Conservation (phyloP, 768 basidiomycete species). For the Phaffia tasmanica region DNA sequence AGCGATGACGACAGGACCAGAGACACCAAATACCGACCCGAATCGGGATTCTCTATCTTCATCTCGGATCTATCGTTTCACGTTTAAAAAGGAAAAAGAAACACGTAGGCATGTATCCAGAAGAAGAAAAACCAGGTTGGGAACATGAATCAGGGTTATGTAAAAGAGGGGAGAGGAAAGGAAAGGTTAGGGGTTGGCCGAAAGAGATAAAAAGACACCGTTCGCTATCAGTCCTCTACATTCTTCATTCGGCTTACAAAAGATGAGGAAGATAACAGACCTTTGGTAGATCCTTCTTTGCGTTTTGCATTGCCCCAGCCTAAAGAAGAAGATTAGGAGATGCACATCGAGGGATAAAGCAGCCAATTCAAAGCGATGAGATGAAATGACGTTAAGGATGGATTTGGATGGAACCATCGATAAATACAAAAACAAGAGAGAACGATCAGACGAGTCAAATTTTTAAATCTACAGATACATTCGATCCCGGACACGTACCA, state of each 20-base stretch:
- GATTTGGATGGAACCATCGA: background rate
- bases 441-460: background rate
- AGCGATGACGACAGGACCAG: slow-evolving; percentile 95
- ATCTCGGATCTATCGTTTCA: slow-evolving; percentile 52
- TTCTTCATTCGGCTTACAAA: background rate
- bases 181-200: background rate
- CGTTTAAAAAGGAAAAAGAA: slow-evolving; percentile 2
- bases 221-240: background rate
- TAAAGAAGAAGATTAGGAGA: slow-evolving; percentile 34
- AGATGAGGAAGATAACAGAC: slow-evolving; percentile 27
- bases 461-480: background rate
- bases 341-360: background rate
- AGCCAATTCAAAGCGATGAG: slow-evolving; percentile 2
- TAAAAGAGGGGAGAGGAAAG: background rate
- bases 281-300: slow-evolving; percentile 72
- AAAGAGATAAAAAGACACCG: background rate
- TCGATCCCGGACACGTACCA: too few relatives aligned
- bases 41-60: slow-evolving; percentile 67
- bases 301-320: slow-evolving; percentile 89
- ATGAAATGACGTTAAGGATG: background rate
- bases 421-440: background rate
- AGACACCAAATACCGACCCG: slow-evolving; percentile 56
- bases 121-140: background rate
- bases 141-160: background rate
- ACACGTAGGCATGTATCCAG: background rate